Base-by-base conservation (phyloP, 1,284 basidiomycete species). In the Rhizoctonia solani region DNA sequence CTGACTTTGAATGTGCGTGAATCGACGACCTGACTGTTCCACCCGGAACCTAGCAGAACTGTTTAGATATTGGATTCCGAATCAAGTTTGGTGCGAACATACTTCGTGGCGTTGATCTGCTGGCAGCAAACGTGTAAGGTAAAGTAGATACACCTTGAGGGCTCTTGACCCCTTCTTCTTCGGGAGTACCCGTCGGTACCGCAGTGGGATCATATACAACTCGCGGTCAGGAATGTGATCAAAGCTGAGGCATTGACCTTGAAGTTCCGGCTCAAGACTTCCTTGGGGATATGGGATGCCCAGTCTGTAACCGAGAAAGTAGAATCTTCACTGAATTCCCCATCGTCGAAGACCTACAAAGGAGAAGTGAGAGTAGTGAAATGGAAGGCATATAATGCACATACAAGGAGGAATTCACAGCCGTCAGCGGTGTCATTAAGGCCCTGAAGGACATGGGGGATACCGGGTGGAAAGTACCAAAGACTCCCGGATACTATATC, bases 401-500 rank as follows among this genome's bases (percentile, higher is more conserved):
- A 70, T 56, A 88, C 87, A 72, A 91, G 77, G 37, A 90, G 76
- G 74, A 90, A 90, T 74, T 91, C 88, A 4, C 83, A 78, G 2
- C 87, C 88, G 81, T n/a, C n/a, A n/a, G n/a, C n/a, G n/a, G n/a
- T n/a, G n/a, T n/a, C n/a, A n/a, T n/a, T n/a, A n/a, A n/a, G n/a
- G n/a, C n/a, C n/a, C n/a, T n/a, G n/a, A n/a, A n/a, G n/a, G n/a
- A n/a, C n/a, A n/a, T n/a, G n/a, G n/a, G n/a, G n/a, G n/a, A n/a
- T n/a, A n/a, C n/a, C n/a, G n/a, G n/a, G n/a, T n/a, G n/a, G n/a
- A n/a, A 77, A 53, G 77, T 77, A 61, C 84, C 82, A 25, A 75
- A 77, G 68, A 83, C 85, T n/a, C 86, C 88, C 90, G 88, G 29
- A 90, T 78, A 30, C 82, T 83, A 73, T 87, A 84, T 6, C 84